Evolutionary conservation across 139 green algal species (phyloP).

Genomic region (Chlorella sorokiniana): DNA sequence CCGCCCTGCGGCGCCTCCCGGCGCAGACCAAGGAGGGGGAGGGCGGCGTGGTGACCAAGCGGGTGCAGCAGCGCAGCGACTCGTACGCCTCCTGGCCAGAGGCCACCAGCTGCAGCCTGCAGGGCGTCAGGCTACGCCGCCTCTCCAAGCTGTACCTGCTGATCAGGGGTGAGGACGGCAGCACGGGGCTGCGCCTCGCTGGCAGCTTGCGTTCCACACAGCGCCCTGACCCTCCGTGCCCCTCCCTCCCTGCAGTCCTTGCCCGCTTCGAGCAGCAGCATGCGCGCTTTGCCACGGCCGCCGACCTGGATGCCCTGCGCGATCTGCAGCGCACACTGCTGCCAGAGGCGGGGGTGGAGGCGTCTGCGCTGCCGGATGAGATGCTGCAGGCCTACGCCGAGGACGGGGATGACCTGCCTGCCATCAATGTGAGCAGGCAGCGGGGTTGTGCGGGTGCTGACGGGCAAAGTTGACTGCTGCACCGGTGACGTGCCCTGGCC

Average conservation of each 20-base stretch:
- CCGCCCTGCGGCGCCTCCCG: too few species aligned
- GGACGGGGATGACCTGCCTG: too few species aligned
- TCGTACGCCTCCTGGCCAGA: constrained; percentile 23
- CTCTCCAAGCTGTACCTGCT: constrained; percentile 46
- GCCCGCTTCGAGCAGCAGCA: constrained; percentile 51
- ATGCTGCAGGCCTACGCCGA: constrained; percentile 28
- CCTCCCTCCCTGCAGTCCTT: constrained; percentile 32
- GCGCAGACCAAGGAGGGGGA: constrained; percentile 34
- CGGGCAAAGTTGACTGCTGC: too few species aligned
- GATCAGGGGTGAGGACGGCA: constrained; percentile 35
- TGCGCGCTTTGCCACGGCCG: constrained; percentile 10
- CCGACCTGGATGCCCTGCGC: constrained; percentile 32
- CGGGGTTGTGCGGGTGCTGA: too few species aligned
- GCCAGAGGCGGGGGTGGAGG: background rate
- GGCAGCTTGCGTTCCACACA: background rate
- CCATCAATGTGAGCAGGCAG: too few species aligned
- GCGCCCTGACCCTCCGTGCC: background rate
- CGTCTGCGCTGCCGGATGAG: constrained; percentile 10
- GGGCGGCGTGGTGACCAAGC: constrained; percentile 16
- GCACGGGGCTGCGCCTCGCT: background rate
- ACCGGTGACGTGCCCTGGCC: constrained; percentile 62
- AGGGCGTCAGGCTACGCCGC: constrained; percentile 18
- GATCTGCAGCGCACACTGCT: background rate
- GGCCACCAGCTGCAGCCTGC: constrained; percentile 25
- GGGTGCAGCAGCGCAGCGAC: constrained; percentile 16